Conservation (phyloP, 1,284 basidiomycete species). For the Melampsora medusae region DNA sequence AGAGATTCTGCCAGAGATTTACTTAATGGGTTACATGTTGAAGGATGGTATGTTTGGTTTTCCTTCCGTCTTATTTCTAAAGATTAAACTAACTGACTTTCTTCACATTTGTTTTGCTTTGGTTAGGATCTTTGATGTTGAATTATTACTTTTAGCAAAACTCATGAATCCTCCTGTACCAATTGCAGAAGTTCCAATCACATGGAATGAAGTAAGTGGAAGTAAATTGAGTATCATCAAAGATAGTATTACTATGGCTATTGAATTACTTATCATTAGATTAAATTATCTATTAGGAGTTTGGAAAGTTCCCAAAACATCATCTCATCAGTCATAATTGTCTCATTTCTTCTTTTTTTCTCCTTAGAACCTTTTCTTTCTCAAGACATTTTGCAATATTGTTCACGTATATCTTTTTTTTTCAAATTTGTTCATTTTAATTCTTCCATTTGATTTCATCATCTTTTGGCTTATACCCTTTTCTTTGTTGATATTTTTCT, state of each 20-base stretch:
- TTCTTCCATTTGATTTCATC: too few relatives aligned
- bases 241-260: conserved; percentile 81
- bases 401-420: too few relatives aligned
- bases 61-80: neutral
- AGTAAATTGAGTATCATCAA: conserved; percentile 82
- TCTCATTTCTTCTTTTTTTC: too few relatives aligned
- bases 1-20: conserved; percentile 16
- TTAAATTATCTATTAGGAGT: conserved; percentile 74
- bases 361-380: too few relatives aligned
- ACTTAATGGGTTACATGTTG: conserved; percentile 36
- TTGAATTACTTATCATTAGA: conserved; percentile 77
- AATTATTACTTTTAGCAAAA: conserved; percentile 44
- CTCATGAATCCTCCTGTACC: conserved; percentile 65
- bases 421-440: too few relatives aligned
- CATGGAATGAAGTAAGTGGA: conserved; percentile 87
- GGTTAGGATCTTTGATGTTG: conserved; percentile 41
- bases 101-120: neutral
- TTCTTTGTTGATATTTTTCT: too few relatives aligned
- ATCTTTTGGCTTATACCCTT: too few relatives aligned
- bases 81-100: conserved; percentile 15
- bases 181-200: conserved; percentile 77
- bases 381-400: too few relatives aligned
- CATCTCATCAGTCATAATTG: neutral
- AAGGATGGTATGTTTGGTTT: conserved; percentile 38
- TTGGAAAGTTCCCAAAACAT: conserved; percentile 55